Evolutionary conservation across 2,329 filamentous ascomycete species (phyloP).

Genomic region (Dactylellina leptospora): DNA sequence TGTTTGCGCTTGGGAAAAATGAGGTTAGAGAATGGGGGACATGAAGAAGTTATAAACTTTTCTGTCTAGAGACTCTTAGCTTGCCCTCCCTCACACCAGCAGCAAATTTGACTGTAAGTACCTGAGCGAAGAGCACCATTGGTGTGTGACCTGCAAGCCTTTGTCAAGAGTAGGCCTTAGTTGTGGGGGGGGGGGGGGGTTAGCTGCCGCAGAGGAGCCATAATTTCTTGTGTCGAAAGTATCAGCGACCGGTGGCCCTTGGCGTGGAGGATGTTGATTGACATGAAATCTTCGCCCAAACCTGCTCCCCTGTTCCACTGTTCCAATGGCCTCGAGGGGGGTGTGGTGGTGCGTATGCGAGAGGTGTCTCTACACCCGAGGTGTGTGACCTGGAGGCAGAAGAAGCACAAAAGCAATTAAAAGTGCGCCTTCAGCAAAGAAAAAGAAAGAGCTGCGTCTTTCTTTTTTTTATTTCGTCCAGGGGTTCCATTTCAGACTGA

Average conservation of each 20-base stretch:
- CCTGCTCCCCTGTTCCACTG: neutral
- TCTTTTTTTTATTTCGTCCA: neutral
- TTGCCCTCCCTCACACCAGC: slow-evolving; percentile 7
- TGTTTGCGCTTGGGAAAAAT: slow-evolving; percentile 42
- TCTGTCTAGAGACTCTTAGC: slow-evolving; percentile 34
- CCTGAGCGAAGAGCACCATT: slow-evolving; percentile 4
- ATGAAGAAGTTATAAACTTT: slow-evolving; percentile 52
- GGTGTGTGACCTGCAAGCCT: slow-evolving; percentile 24
- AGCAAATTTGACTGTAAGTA: slow-evolving; percentile 34
- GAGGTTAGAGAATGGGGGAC: slow-evolving; percentile 49
- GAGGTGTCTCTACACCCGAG: slow-evolving; percentile 12
- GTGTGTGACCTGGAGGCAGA: slow-evolving; percentile 1
- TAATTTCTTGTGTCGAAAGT: slow-evolving; percentile 14
- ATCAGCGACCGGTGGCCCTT: slow-evolving; percentile 10
- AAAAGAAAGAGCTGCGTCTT: neutral
- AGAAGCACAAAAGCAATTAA: slow-evolving; percentile 3
- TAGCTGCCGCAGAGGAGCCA: slow-evolving; percentile 43
- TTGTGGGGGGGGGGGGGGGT: slow-evolving; percentile 20
- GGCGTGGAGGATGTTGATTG: slow-evolving; percentile 4
- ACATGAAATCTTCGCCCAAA: slow-evolving; percentile 5
- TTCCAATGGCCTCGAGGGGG: neutral
- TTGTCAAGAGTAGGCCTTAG: slow-evolving; percentile 18
- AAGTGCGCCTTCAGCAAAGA: neutral
- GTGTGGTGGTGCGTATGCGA: neutral
- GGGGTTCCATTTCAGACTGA: neutral